phyloP scores from a whole-genome alignment of 2,329 filamentous ascomycete species.

The Neofusicoccum parvum region DNA sequence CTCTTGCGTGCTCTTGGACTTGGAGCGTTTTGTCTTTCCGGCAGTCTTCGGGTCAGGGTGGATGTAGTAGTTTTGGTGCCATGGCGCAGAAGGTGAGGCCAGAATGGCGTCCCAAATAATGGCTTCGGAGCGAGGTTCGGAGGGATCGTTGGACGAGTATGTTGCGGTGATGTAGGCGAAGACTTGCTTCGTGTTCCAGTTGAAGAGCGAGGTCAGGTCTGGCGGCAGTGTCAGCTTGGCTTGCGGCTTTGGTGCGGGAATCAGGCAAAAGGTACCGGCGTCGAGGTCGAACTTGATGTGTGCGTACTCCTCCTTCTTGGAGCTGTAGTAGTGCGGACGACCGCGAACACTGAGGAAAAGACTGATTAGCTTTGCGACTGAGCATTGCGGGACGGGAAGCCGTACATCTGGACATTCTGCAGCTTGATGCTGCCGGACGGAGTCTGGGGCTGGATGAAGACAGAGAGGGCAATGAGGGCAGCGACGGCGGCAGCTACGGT shows the following conservation, averaged over 20 bases:
- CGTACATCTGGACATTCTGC: constrained; percentile 82
- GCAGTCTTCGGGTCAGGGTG: constrained; percentile 59
- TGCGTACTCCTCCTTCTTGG: constrained; percentile 93
- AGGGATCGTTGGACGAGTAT: constrained; percentile 54
- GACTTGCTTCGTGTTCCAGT: constrained; percentile 98
- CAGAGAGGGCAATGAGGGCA: constrained; percentile 77
- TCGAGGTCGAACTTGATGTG: constrained; percentile 92
- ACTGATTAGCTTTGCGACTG: not conserved
- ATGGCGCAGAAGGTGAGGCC: constrained; percentile 66
- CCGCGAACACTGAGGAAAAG: constrained; percentile 69
- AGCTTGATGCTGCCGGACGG: constrained; percentile 67
- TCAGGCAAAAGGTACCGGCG: constrained; percentile 54
- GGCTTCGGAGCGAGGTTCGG: constrained; percentile 58
- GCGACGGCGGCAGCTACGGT: constrained; percentile 85
- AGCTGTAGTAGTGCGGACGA: constrained; percentile 91
- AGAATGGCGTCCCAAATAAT: constrained; percentile 98
- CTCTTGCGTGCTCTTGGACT: constrained; percentile 23
- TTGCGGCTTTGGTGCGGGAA: not conserved
- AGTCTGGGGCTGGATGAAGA: constrained; percentile 68
- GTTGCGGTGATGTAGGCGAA: constrained; percentile 93
- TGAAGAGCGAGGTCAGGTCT: constrained; percentile 90
- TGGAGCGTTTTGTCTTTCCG: constrained; percentile 46
- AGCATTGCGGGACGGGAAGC: not conserved
- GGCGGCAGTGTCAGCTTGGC: constrained; percentile 17
- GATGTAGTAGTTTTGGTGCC: constrained; percentile 54